These are phyloP conservation scores for Arthrobotrys sinensis DNA, from an alignment of 2,329 filamentous ascomycete species.

Conservation along the genomic window DNA sequence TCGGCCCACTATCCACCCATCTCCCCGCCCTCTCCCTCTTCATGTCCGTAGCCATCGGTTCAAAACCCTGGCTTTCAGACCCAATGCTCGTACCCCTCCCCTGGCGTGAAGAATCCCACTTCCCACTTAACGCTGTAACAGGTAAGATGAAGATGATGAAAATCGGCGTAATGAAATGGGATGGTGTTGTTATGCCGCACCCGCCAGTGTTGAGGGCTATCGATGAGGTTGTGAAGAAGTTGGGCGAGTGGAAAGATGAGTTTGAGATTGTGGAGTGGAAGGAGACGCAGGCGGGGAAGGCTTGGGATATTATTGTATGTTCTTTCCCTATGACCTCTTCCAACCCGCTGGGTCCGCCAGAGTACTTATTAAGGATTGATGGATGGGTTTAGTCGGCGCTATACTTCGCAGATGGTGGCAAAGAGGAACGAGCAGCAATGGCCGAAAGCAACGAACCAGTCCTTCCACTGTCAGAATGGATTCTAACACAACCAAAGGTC, in stretches of 20 bases:
- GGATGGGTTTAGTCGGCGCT: conserved; percentile 66
- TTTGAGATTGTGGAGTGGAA: conserved; percentile 75
- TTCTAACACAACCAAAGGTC: conserved; percentile 73
- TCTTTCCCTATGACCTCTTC: too few relatives aligned
- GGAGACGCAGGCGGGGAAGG: conserved; percentile 71
- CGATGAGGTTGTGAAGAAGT: conserved; percentile 71
- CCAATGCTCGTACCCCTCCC: conserved; percentile 59
- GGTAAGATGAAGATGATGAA: conserved; percentile 70
- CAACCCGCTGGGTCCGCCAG: too few relatives aligned
- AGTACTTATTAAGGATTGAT: conserved; percentile 41
- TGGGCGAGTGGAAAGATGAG: conserved; percentile 69
- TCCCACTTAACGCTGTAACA: conserved; percentile 56
- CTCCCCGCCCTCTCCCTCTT: conserved; percentile 54
- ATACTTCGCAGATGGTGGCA: conserved; percentile 76
- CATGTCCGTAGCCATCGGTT: conserved; percentile 52
- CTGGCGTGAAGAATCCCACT: conserved; percentile 55
- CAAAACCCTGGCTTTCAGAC: conserved; percentile 60
- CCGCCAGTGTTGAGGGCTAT: conserved; percentile 75
- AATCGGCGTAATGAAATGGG: conserved; percentile 75
- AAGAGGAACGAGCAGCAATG: conserved; percentile 72
- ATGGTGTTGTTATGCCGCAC: conserved; percentile 75
- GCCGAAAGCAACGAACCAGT: conserved; percentile 73
- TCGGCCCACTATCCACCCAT: conserved; percentile 73
- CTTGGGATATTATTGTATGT: conserved; percentile 70
- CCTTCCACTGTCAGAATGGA: conserved; percentile 74